Evolutionary conservation across 352 stramenopile species (phyloP).

Genomic region (Phytophthora tentaculata): DNA sequence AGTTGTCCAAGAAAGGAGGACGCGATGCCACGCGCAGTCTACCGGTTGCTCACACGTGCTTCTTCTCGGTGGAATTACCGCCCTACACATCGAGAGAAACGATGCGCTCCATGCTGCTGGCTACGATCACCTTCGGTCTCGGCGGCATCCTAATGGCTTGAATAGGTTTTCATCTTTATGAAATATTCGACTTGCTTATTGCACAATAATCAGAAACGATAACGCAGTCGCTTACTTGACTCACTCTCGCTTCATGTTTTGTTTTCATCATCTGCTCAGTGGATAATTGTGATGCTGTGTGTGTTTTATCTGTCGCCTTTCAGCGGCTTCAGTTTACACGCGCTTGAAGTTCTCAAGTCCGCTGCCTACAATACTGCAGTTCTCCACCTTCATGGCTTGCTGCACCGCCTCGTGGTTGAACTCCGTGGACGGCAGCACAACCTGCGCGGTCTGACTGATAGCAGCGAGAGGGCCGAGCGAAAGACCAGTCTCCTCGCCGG

Average conservation of each 20-base stretch:
- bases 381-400: slow-evolving; percentile 79
- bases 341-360: slow-evolving; percentile 83
- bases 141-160: slow-evolving; percentile 91
- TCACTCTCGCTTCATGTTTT: slow-evolving; percentile 39
- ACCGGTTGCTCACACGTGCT: slow-evolving; percentile 96
- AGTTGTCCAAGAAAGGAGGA: slow-evolving; percentile 91
- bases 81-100: slow-evolving; percentile 92
- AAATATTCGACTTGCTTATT: no score
- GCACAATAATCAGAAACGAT: no score
- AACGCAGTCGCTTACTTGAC: slow-evolving; percentile 32
- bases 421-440: slow-evolving; percentile 81
- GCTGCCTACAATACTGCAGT: slow-evolving; percentile 81
- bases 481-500: slow-evolving; percentile 65
- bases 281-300: slow-evolving; percentile 22
- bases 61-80: slow-evolving; percentile 95
- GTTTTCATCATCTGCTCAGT: slow-evolving; percentile 34
- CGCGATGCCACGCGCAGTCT: slow-evolving; percentile 82
- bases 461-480: slow-evolving; percentile 80
- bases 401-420: slow-evolving; percentile 70
- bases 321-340: slow-evolving; percentile 55
- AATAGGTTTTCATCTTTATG: no score
- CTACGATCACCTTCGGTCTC: slow-evolving; percentile 94
- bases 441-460: slow-evolving; percentile 73
- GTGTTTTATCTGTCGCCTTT: slow-evolving; percentile 15
- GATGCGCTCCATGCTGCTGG: slow-evolving; percentile 92